Conservation (phyloP, 257 asterid genomes). For the Parsonsia alboflavescens region DNA sequence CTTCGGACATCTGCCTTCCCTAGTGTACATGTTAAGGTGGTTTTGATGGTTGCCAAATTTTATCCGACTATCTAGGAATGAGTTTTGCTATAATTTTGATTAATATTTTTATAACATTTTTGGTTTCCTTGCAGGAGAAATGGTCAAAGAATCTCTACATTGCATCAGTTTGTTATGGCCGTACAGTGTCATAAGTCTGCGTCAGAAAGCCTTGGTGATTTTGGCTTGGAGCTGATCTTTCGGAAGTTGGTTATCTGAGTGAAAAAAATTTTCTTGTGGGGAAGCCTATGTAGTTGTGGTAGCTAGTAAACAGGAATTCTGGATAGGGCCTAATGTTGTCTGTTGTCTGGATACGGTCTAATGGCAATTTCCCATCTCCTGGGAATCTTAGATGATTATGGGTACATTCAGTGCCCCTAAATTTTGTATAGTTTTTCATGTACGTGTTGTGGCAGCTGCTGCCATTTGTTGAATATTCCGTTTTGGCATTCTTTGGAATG, state of each 20-base stretch:
- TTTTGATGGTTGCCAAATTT: background rate
- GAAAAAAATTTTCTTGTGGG: conserved; percentile 13
- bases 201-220: background rate
- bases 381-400: conserved; percentile 17
- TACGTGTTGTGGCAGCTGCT: conserved; percentile 1
- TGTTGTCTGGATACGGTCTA: conserved; percentile 17
- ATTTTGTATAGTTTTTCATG: conserved; percentile 25
- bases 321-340: conserved; percentile 15
- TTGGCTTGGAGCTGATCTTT: conserved; percentile 2
- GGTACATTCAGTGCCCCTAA: conserved; percentile 3
- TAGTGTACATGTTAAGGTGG: conserved; percentile 65
- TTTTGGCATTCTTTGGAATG: conserved; percentile 1
- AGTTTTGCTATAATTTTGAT: background rate
- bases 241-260: conserved; percentile 13
- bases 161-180: conserved; percentile 31
- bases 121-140: conserved; percentile 22
- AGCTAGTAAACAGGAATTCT: conserved; percentile 19
- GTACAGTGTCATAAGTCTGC: conserved; percentile 38
- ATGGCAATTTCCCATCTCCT: conserved; percentile 11
- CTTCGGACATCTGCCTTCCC: conserved; percentile 87
- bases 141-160: conserved; percentile 33
- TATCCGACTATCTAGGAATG: background rate
- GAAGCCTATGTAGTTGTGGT: conserved; percentile 24
- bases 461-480: background rate
- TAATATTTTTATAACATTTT: background rate